Evolutionary conservation across 257 asterid species (phyloP), one percentile per base, ranked within the genome.

Genomic region (Catharanthus roseus): DNA sequence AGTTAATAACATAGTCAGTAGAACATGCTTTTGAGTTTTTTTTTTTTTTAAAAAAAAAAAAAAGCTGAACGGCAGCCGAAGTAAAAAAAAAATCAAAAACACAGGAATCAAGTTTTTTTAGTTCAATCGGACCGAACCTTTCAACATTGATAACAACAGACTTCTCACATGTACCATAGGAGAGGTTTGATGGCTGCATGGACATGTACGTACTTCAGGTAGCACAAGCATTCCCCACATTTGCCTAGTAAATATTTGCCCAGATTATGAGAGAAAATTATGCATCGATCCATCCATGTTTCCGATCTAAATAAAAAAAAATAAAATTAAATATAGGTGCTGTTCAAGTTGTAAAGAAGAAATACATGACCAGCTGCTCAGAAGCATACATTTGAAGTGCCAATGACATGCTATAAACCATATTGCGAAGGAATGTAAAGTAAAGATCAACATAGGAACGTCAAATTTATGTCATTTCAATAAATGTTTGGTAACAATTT

Each of bases 211-310:
- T n/a, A n/a, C n/a, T 88, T 89, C 97, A 91, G 89, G 81, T 91
- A 91, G 77, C 97, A 84, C 83, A 85, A 83, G 83, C 97, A 91
- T 81, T 91, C 89, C 29, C 97, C 97, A 74, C 97, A 91, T 84
- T 87, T 91, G 82, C 97, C 89, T 64, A 91, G 87, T 71, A 80
- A 72, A 31, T 95, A n/a, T n/a, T n/a, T n/a, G 96, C 47, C 96
- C 97, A 39, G 96, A 82, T 68, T 88, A 93, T 2, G 97, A 89
- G 50, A 91, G 86, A 91, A 80, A 91, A 91, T 68, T 89, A 95
- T 73, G 97, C 96, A 87, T 91, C 97, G 82, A 91, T 89, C 72
- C 95, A 74, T 91, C 97, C 97, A 91, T 91, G 81, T 87, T 83
- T 67, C 88, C 96, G 74, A 91, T 89, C 97, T 91, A 79, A 77